Conservation (phyloP, 225 moss, liverwort and hornwort genomes). For the Thuidium tamariscinum region DNA sequence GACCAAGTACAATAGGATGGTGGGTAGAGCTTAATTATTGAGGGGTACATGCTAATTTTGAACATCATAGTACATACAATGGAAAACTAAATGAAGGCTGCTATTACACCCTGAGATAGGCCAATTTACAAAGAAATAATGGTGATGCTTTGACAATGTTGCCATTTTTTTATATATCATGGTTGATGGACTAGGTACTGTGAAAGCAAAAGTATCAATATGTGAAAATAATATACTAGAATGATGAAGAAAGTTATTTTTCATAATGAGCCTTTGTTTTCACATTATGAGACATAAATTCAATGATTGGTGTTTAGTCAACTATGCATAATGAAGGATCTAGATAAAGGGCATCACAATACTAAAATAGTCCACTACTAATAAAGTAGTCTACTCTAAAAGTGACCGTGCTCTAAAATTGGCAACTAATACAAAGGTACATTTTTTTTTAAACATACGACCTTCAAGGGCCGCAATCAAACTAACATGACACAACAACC, state of each 20-base stretch:
- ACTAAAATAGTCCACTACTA: not conserved
- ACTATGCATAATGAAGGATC: not conserved
- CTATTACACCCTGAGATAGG: accelerated
- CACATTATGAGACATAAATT: not conserved
- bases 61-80: accelerated
- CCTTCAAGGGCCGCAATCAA: too few species aligned
- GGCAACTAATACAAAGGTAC: too few species aligned
- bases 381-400: not conserved
- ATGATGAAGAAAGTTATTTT: not conserved
- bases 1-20: too few species aligned
- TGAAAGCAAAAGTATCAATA: not conserved
- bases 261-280: not conserved
- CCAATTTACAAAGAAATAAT: accelerated
- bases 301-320: not conserved
- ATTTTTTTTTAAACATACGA: too few species aligned
- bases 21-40: too few species aligned
- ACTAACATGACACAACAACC: too few species aligned
- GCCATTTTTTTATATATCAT: not conserved
- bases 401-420: too few species aligned
- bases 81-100: accelerated
- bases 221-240: not conserved
- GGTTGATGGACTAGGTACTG: not conserved
- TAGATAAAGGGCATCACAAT: not conserved
- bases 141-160: not conserved
- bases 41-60: accelerated